Percentiles rank a stretch among this genome's conserved stretches.
phyloP scores from a whole-genome alignment of 805 yeast genomes.

The Metschnikowia proteae region DNA sequence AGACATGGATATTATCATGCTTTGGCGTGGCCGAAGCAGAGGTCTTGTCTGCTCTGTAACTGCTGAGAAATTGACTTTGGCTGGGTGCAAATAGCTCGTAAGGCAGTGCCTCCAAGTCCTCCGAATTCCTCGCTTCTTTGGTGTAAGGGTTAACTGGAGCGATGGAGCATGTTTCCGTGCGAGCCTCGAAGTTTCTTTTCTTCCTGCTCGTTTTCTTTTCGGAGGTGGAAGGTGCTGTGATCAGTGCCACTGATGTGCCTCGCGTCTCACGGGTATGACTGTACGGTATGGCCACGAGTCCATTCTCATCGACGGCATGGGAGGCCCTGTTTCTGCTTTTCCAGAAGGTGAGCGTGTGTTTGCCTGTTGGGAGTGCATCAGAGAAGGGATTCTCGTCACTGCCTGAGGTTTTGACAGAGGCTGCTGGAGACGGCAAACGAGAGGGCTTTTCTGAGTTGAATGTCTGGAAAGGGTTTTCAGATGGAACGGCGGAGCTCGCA shows the following conservation, averaged over 20 bases:
- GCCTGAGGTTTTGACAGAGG: not conserved
- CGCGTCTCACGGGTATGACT: conserved; percentile 4
- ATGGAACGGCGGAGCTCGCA: not conserved
- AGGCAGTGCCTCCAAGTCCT: not conserved
- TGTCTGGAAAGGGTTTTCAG: not conserved
- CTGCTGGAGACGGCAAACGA: not conserved
- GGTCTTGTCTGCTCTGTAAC: not conserved
- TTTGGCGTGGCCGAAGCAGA: not conserved
- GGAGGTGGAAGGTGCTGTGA: not conserved
- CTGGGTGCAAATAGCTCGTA: not conserved
- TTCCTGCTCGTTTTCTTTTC: not conserved
- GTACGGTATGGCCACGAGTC: conserved; percentile 14
- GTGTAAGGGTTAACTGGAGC: conserved; percentile 12
- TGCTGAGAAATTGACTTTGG: not conserved
- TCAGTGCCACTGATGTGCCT: not conserved
- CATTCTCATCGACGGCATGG: conserved; percentile 4
- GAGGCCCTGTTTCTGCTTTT: not conserved
- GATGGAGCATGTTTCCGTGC: not conserved
- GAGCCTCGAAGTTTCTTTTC: not conserved
- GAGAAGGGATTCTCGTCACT: not conserved
- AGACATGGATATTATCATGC: not conserved
- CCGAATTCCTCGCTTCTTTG: not conserved
- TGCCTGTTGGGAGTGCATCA: not conserved
- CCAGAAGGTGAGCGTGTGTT: not conserved
- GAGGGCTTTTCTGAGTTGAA: not conserved